These are phyloP conservation scores for Penicillium polonicum DNA, from an alignment of 2,329 filamentous ascomycete species.

Conservation along the genomic window DNA sequence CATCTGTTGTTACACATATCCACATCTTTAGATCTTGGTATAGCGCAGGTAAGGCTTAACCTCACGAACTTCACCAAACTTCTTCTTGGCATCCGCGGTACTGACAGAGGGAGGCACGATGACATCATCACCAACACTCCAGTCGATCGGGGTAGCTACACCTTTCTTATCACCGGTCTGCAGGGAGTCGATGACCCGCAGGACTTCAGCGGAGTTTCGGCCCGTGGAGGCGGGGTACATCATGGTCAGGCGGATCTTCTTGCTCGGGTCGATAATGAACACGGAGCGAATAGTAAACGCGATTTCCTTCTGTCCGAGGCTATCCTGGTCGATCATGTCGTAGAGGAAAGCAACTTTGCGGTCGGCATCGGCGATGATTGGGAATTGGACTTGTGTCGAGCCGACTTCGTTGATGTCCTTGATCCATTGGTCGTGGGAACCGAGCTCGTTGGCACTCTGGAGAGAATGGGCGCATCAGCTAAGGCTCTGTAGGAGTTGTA, in stretches of 20 bases:
- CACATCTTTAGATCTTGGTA: conserved; percentile 18
- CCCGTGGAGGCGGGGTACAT: conserved; percentile 90
- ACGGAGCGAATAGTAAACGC: conserved; percentile 94
- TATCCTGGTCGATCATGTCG: conserved; percentile 82
- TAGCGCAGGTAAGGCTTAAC: conserved; percentile 52
- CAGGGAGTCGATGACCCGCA: conserved; percentile 76
- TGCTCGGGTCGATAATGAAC: conserved; percentile 91
- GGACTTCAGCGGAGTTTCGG: conserved; percentile 76
- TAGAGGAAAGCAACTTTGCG: conserved; percentile 74
- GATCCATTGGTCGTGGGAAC: conserved; percentile 85
- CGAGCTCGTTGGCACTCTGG: conserved; percentile 75
- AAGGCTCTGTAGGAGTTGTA: background rate
- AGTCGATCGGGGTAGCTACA: conserved; percentile 87
- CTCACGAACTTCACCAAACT: conserved; percentile 72
- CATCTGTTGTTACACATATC: background rate
- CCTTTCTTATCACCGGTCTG: conserved; percentile 87
- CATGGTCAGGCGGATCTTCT: conserved; percentile 91
- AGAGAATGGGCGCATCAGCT: background rate
- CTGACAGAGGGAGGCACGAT: conserved; percentile 83
- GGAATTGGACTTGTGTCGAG: conserved; percentile 69
- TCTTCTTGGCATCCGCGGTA: conserved; percentile 81
- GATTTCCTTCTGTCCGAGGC: conserved; percentile 75
- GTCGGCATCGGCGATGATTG: conserved; percentile 80
- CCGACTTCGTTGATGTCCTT: conserved; percentile 81
- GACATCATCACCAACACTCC: conserved; percentile 84